These are phyloP conservation scores for Hysterium pulicare DNA, from an alignment of 2,329 filamentous ascomycete species.

Conservation along the genomic window DNA sequence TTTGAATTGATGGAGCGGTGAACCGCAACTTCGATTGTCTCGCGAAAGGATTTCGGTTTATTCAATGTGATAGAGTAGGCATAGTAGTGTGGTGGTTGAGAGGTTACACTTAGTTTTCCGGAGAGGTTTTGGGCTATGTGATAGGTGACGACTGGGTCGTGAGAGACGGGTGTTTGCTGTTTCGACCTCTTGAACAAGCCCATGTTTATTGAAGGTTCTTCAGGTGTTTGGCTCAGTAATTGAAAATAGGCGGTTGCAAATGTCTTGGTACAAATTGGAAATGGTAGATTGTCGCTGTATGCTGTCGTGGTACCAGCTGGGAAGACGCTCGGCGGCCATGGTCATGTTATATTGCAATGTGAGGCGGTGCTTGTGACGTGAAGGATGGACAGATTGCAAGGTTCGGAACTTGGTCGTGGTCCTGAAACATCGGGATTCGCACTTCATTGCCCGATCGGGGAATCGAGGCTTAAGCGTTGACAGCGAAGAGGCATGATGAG, in stretches of 20 bases:
- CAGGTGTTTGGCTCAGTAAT: no score
- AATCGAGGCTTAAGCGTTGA: no score
- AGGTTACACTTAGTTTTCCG: constrained; percentile 9
- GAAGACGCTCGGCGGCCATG: background rate
- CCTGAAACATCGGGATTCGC: background rate
- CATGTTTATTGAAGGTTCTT: no score
- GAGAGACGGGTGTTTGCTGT: background rate
- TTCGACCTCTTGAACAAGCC: background rate
- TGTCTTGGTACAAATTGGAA: no score
- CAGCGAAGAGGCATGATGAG: no score
- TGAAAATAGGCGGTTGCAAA: no score
- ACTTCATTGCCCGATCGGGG: background rate
- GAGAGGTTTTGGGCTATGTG: constrained; percentile 8
- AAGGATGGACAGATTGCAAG: background rate
- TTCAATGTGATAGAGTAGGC: constrained; percentile 10
- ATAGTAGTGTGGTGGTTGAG: constrained; percentile 4
- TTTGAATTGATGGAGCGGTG: constrained; percentile 9
- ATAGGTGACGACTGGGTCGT: constrained; percentile 9
- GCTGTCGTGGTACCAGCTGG: no score
- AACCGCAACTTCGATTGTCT: constrained; percentile 11
- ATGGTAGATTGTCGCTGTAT: no score
- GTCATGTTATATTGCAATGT: no score
- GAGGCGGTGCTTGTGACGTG: background rate
- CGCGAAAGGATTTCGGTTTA: constrained; percentile 6
- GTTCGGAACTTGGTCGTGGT: background rate